Evolutionary conservation across 108 stramenopile genomes (phyloP), one percentile per base, ranked within the genome.

Genomic region (Skeletonema tropicum): DNA sequence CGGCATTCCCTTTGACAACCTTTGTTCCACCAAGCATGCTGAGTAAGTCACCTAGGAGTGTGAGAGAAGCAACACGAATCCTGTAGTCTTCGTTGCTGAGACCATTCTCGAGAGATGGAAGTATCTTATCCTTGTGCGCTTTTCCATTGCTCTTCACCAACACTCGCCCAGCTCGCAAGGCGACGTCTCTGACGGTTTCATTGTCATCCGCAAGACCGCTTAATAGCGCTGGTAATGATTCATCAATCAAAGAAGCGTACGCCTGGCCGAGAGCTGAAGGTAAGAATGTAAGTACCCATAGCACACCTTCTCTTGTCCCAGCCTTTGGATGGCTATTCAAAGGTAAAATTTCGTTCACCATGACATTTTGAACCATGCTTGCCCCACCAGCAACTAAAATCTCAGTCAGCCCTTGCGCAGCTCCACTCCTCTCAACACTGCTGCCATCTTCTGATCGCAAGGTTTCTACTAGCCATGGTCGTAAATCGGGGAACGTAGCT

Each of bases 281-380:
- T 60, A 99, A 88, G 76, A 98, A 99, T n/a, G 96, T 97, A 46
- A 99, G 88, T 33, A 99, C 87, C 99, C 99, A 99, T 13, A 99
- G 80, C n/a, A 98, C 94, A 21, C 99, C 99, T 76, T 99, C 98
- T 57, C 98, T 85, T 12, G 96, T 98, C 55, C 93, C 80, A 7
- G 89, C 80, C 68, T 95, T 87, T 4, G 97, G 96, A 65, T 97
- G 93, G 66, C 83, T 87, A 58, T 82, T 80, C 42, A 97, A 78
- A 11, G 97, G 94, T 59, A 99, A 77, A 49, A 99, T 93, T 57
- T 98, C 97, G 57, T 92, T 85, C 46, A 87, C 29, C 76, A 98
- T 88, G 31, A 94, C 93, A 41, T 87, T 71, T 68, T 88, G 85
- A 15, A 91, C 88, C 38, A 86, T 42, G 17, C 73, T 58, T 36